A percentile compares a stretch with the other conserved stretches of the same genome.
Conservation (phyloP, 192 early-diverging fungal species). For the Entomortierella chlamydospora region DNA sequence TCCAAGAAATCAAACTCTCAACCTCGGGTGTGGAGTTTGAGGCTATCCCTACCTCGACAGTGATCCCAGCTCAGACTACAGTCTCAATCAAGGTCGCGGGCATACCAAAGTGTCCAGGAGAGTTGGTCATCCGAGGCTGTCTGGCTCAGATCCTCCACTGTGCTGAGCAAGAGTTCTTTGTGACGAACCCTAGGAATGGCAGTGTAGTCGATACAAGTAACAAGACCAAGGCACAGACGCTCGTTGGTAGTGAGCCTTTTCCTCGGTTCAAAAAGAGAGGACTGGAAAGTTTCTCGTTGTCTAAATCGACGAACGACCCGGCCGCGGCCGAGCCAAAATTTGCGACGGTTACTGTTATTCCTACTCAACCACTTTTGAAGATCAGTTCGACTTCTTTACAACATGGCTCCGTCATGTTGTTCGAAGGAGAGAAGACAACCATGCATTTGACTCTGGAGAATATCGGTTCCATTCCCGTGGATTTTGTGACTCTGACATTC, state of each 20-base stretch:
- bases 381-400: slow-evolving; percentile 68
- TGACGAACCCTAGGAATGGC: slow-evolving; percentile 37
- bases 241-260: slow-evolving; percentile 4
- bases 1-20: slow-evolving; percentile 73
- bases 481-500: slow-evolving; percentile 73
- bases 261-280: slow-evolving; percentile 42
- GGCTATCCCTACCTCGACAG: slow-evolving; percentile 65
- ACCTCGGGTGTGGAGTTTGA: slow-evolving; percentile 72
- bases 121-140: slow-evolving; percentile 72
- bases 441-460: slow-evolving; percentile 78
- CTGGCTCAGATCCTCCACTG: slow-evolving; percentile 64
- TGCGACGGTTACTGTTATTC: slow-evolving; percentile 67
- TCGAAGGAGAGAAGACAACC: slow-evolving; percentile 81
- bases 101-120: slow-evolving; percentile 68
- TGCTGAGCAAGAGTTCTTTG: slow-evolving; percentile 65
- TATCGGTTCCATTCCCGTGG: slow-evolving; percentile 76
- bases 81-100: slow-evolving; percentile 75
- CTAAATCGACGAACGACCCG: neutral
- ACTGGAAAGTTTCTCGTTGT: slow-evolving; percentile 38
- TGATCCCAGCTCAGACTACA: slow-evolving; percentile 73
- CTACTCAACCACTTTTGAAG: slow-evolving; percentile 75
- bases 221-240: neutral
- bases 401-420: slow-evolving; percentile 82
- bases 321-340: slow-evolving; percentile 23
- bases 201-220: neutral